Conservation (phyloP, 192 early-diverging fungal species). For the Gryganskiella cystojenkinii region DNA sequence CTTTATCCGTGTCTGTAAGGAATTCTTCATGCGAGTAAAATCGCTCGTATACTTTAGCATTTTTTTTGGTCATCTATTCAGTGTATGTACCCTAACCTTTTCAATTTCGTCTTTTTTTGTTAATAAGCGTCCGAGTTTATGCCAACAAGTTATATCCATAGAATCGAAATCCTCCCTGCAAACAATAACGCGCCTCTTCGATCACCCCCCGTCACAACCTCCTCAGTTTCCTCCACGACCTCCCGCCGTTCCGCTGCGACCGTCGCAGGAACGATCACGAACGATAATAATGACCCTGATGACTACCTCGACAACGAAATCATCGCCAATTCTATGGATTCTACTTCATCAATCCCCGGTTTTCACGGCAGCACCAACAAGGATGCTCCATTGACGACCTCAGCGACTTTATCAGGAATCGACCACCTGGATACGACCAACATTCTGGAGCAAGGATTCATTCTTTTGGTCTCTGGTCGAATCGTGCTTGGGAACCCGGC, state of each 20-base stretch:
- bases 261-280: neutral
- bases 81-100: too few relatives aligned
- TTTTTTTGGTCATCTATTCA: neutral
- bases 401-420: neutral
- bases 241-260: neutral
- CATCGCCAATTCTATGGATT: too few relatives aligned
- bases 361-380: neutral
- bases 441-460: constrained; percentile 36
- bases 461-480: constrained; percentile 57
- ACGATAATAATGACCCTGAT: neutral
- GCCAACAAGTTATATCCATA: constrained; percentile 29
- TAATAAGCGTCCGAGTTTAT: constrained; percentile 23
- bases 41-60: neutral
- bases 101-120: neutral
- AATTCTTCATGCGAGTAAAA: neutral
- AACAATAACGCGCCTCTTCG: constrained; percentile 16
- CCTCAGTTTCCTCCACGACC: neutral
- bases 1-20: constrained; percentile 49
- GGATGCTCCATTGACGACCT: neutral
- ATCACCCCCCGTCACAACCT: neutral
- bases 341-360: neutral
- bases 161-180: constrained; percentile 32
- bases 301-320: neutral
- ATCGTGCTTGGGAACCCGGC: constrained; percentile 46
- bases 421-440: constrained; percentile 26